Conservation (phyloP, 2,329 filamentous ascomycete genomes). For the Raffaelea ambrosiae region DNA sequence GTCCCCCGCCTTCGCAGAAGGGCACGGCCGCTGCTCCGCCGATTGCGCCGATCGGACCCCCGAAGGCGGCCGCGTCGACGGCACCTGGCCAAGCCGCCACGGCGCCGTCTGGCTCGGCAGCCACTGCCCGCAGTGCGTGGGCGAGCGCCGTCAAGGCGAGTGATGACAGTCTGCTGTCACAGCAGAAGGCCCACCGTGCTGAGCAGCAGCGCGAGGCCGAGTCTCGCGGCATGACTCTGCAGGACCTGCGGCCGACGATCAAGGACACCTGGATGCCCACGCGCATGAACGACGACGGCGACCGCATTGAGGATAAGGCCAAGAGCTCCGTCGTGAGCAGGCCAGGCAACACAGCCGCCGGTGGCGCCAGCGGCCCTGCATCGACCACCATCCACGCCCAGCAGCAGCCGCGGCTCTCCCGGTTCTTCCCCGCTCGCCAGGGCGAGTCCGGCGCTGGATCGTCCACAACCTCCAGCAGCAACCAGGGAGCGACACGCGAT, state of each 20-base stretch:
- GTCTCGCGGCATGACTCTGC: conserved; percentile 33
- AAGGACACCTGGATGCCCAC: conserved; percentile 46
- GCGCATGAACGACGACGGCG: conserved; percentile 25
- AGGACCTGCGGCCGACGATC: conserved; percentile 38
- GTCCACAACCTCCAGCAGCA: not conserved
- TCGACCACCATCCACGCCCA: conserved; percentile 9
- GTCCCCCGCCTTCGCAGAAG: conserved; percentile 21
- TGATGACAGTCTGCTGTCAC: conserved; percentile 35
- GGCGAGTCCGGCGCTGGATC: conserved; percentile 23
- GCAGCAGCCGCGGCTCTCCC: conserved; percentile 41
- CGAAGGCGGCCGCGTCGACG: conserved; percentile 11
- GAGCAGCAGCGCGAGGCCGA: conserved; percentile 35
- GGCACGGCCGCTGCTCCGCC: conserved; percentile 14
- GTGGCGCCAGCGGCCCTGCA: conserved; percentile 14
- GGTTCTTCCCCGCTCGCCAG: conserved; percentile 50
- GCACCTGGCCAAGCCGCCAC: not conserved
- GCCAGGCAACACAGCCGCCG: conserved; percentile 5
- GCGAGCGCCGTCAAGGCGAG: conserved; percentile 32
- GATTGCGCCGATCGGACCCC: conserved; percentile 28
- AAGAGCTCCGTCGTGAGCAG: conserved; percentile 19
- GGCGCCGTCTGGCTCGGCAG: not conserved
- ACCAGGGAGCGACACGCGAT: conserved; percentile 2
- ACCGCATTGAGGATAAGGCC: conserved; percentile 21
- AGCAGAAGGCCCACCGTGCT: conserved; percentile 28
- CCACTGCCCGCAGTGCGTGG: conserved; percentile 21